Evolutionary conservation across 2,329 filamentous ascomycete species (phyloP), one percentile per base, ranked within the genome.

Genomic region (Colletotrichum sp.): DNA sequence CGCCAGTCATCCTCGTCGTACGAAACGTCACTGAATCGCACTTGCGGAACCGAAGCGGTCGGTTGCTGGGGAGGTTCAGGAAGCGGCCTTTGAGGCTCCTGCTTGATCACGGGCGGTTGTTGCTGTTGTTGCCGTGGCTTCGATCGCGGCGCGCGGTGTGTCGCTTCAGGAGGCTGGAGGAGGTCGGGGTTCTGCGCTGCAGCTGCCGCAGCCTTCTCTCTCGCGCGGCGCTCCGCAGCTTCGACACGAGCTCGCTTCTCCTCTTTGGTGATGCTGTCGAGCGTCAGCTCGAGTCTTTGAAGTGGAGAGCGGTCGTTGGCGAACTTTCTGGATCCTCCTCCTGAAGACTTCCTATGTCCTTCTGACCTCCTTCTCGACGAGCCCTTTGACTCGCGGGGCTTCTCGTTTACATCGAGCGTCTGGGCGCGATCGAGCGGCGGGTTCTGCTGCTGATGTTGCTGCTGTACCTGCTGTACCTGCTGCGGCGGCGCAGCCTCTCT

Each of bases 211-310:
- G 87, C 88, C 79, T 88, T 89, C 81, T 96, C 93, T 79, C 93
- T 91, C 22, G 93, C 91, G 59, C 91, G 90, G 79, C 92, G 89
- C 83, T 98, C 96, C 8, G 95, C 95, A 80, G 96, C 94, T 82
- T 96, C 91, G 6, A 96, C 92, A 63, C 95, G 91, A 11, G 96
- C 95, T 78, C 96, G 91, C 84, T 98, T 98, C 85, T 98, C 96
- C 86, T 98, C 96, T 84, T 98, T 99, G 84, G 95, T 98, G 84
- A 98, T 96, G 85, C 95, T 96, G 84, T 94, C 94, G 81, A 99
- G 90, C 81, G 95, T 97, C 82, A 95, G 92, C 87, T 99, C 96
- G 79, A 99, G 91, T 87, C 94, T 97, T 85, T 99, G 96, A 69
- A 99, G 90, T 69, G 98, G 97, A 78, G 96, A 99, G 81, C 95